Percentiles rank a stretch among this genome's conserved stretches.
Conservation (phyloP, 495 filamentous ascomycete genomes). For the Antarctomyces pellizariae region DNA sequence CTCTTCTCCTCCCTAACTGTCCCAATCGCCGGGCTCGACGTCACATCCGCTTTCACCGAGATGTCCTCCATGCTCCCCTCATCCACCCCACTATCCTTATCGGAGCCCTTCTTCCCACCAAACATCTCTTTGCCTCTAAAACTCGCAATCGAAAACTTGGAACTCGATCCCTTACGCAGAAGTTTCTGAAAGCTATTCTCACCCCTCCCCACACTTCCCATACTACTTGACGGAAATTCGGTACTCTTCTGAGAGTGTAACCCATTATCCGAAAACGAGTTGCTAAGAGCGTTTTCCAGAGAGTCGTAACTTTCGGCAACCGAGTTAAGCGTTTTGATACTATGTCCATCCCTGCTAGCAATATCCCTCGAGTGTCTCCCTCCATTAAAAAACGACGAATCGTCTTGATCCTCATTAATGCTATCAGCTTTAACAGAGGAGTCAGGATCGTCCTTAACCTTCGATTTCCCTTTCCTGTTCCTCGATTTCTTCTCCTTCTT, state of each 20-base stretch:
- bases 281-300: conserved; percentile 32
- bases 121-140: too few relatives aligned
- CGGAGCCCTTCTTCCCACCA: too few relatives aligned
- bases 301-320: too few relatives aligned
- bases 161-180: conserved; percentile 55
- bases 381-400: too few relatives aligned
- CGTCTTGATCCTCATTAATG: too few relatives aligned
- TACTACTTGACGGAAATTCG: too few relatives aligned
- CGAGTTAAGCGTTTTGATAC: conserved; percentile 35
- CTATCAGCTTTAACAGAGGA: too few relatives aligned
- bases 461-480: too few relatives aligned
- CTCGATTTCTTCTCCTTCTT: conserved; percentile 2
- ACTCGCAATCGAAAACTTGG: conserved; percentile 54
- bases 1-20: conserved; percentile 6
- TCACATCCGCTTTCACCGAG: conserved; percentile 5
- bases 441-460: too few relatives aligned
- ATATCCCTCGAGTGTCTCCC: conserved; percentile 20
- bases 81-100: conserved; percentile 9
- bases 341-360: conserved; percentile 36
- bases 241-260: too few relatives aligned
- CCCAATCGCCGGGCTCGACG: conserved; percentile 11
- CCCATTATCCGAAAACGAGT: too few relatives aligned
- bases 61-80: conserved; percentile 7
- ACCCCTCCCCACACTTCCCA: too few relatives aligned
- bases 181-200: conserved; percentile 54